Conservation (phyloP, 2,329 filamentous ascomycete species). For the Pseudocercospora fijiensis region DNA sequence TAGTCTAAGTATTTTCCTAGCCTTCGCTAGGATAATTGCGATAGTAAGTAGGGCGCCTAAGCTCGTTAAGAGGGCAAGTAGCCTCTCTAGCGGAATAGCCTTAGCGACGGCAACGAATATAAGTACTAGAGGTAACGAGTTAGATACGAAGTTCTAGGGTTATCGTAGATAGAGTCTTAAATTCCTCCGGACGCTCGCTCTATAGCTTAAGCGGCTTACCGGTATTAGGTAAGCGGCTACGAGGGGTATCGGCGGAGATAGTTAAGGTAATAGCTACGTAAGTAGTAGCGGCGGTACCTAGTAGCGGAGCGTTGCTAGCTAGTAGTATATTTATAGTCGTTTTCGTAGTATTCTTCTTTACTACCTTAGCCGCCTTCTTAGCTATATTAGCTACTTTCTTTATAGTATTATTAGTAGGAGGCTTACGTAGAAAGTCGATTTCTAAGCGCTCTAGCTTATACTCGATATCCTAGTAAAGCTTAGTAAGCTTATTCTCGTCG, state of each 20-base stretch:
- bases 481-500: neutral
- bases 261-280: neutral
- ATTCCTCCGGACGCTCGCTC: neutral
- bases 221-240: no score
- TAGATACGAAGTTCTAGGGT: neutral
- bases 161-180: neutral
- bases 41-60: neutral
- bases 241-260: neutral
- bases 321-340: neutral
- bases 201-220: neutral
- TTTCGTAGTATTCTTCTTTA: neutral
- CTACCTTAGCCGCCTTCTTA: neutral
- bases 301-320: neutral
- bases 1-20: neutral
- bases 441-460: neutral
- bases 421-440: neutral
- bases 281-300: neutral
- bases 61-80: neutral
- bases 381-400: no score
- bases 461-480: neutral
- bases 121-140: neutral
- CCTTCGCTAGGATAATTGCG: neutral
- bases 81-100: neutral
- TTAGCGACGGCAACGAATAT: neutral
- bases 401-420: neutral